Evolutionary conservation across 768 basidiomycete genomes (phyloP).

Genomic region (Scleroderma bovista): DNA sequence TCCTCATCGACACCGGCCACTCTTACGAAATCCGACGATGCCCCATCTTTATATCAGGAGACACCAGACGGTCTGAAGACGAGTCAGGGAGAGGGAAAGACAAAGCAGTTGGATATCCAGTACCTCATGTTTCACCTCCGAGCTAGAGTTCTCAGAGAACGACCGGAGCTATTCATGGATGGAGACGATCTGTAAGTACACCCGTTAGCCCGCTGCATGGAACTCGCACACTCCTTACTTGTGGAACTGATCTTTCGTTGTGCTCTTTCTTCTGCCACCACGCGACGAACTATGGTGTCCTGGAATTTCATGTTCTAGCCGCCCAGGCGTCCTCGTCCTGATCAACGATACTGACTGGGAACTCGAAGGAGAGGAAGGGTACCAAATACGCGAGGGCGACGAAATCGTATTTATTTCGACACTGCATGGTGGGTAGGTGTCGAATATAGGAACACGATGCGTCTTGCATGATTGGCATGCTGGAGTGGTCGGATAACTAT

Average conservation of each 20-base stretch:
- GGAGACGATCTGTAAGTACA: conserved; percentile 73
- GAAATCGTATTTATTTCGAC: conserved; percentile 97
- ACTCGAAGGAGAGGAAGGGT: conserved; percentile 89
- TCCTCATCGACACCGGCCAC: conserved; percentile 2
- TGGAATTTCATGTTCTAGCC: conserved; percentile 41
- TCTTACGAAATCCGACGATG: not conserved
- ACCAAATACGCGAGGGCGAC: conserved; percentile 69
- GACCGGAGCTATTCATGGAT: conserved; percentile 87
- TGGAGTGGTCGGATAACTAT: too few relatives aligned
- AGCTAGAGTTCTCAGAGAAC: conserved; percentile 72
- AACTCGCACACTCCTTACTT: not conserved
- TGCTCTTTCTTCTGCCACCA: not conserved
- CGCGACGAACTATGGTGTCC: not conserved
- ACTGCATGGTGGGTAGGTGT: conserved; percentile 73
- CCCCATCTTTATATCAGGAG: not conserved
- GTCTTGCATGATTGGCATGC: too few relatives aligned
- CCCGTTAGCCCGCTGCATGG: not conserved
- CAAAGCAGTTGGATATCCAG: conserved; percentile 54
- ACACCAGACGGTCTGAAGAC: not conserved
- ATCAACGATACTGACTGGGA: conserved; percentile 99
- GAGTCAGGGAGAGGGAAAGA: conserved; percentile 10
- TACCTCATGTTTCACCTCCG: conserved; percentile 79
- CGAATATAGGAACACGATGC: too few relatives aligned
- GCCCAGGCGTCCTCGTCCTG: conserved; percentile 95
- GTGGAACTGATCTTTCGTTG: too few relatives aligned